These are phyloP conservation scores for Lasiosphaeris hirsuta DNA, from an alignment of 495 filamentous ascomycete genomes.

Conservation along the genomic window DNA sequence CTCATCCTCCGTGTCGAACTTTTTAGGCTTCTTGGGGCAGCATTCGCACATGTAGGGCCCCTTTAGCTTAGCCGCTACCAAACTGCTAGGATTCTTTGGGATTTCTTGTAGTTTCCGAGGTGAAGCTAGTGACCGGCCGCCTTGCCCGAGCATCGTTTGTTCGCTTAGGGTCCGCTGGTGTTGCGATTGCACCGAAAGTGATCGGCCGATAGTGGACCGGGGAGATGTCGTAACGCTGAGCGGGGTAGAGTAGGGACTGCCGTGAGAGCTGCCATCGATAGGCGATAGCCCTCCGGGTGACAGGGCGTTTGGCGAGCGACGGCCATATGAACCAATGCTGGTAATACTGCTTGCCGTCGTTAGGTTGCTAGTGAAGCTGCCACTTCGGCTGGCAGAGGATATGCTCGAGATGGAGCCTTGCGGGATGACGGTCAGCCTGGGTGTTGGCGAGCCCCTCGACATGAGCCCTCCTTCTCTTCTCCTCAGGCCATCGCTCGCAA, in stretches of 20 bases:
- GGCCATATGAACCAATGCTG: slow-evolving; percentile 67
- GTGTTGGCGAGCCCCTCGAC: slow-evolving; percentile 57
- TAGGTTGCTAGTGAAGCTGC: slow-evolving; percentile 69
- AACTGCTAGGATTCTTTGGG: slow-evolving; percentile 36
- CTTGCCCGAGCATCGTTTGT: slow-evolving; percentile 27
- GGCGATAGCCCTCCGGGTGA: slow-evolving; percentile 61
- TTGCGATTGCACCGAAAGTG: slow-evolving; percentile 25
- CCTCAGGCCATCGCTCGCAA: slow-evolving; percentile 64
- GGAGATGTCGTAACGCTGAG: slow-evolving; percentile 61
- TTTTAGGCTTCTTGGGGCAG: slow-evolving; percentile 98
- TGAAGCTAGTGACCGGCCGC: slow-evolving; percentile 37
- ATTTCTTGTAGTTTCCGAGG: slow-evolving; percentile 48
- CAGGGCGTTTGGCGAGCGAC: slow-evolving; percentile 67
- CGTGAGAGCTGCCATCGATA: slow-evolving; percentile 29
- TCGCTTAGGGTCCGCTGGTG: slow-evolving; percentile 46
- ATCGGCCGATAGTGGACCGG: slow-evolving; percentile 45
- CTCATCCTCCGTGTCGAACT: slow-evolving; percentile 85
- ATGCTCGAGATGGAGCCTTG: slow-evolving; percentile 68
- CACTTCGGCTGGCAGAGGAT: slow-evolving; percentile 67
- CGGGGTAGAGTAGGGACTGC: slow-evolving; percentile 59
- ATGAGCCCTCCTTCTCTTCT: slow-evolving; percentile 54
- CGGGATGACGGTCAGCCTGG: slow-evolving; percentile 55
- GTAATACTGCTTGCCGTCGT: slow-evolving; percentile 67
- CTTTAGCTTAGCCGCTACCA: slow-evolving; percentile 39
- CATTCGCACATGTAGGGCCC: slow-evolving; percentile 85